Base-by-base conservation (phyloP, 495 filamentous ascomycete species). In the Hypoxylon cercidicola region DNA sequence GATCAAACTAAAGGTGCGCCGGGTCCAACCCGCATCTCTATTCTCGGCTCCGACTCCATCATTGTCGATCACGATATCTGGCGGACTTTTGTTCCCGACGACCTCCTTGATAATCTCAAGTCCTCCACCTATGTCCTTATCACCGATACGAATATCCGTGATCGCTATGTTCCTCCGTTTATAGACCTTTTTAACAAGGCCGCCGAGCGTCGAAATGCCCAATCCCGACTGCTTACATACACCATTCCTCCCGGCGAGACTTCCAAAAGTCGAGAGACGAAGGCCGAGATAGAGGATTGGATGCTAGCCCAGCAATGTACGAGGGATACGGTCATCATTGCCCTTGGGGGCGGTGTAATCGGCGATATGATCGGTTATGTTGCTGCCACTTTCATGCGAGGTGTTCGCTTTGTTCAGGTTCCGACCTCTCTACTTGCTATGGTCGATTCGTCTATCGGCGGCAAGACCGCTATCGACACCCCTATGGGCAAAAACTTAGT, bases 371-470 rank as follows among this genome's bases (percentile, higher is more conserved):
- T 97, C 58, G 95, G 95, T 50, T 99, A 96, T 76, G 90, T 97
- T 19, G 95, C 95, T 19, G 90, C 95, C 39, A 99, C 95, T 49
- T 99, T 97, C 80, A 99, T 98, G 93, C 87, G 95, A 58, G 96
- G 96, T 44, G 90, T 99, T 46, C 90, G 90, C 67, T 96, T 95
- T 77, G 92, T 97, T 32, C 96, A 99, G 79, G 93, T 98, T 51
- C 95, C 95, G 2, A 98, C 95, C 39, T 96, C 93, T 0, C 82
- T 99, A 35, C 85, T 99, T 55, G 86, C 96, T 60, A 99, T 99
- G 95, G 95, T 99, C 16, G 95, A 99, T 78, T 97, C 93, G 28
- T 97, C 93, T 40, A 97, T 99, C 75, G 95, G 95, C 54, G 95
- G 95, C 43, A 99, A 99, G 84, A 98, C 96, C 13, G 95, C 95